These are phyloP conservation scores for Lasiosphaeriaceae sp. DNA, from an alignment of 495 filamentous ascomycete species.

Conservation along the genomic window DNA sequence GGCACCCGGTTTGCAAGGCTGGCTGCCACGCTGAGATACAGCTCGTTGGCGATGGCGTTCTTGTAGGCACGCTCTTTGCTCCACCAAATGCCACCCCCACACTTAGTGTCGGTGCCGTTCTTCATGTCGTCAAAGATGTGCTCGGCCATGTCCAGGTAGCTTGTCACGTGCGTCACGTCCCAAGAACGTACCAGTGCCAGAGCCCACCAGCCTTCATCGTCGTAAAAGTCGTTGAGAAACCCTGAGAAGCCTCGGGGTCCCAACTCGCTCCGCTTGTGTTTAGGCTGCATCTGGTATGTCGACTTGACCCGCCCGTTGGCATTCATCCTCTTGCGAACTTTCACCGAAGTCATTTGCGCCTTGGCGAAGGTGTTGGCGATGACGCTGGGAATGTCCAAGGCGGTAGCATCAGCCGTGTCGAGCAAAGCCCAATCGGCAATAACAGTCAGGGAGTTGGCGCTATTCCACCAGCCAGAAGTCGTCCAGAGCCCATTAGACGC, in stretches of 20 bases:
- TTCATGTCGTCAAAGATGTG: constrained; percentile 60
- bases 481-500: constrained; percentile 58
- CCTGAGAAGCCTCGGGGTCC: constrained; percentile 34
- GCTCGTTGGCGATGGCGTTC: constrained; percentile 73
- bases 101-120: constrained; percentile 50
- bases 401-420: constrained; percentile 21
- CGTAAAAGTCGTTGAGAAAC: constrained; percentile 63
- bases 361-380: constrained; percentile 40
- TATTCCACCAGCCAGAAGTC: constrained; percentile 73
- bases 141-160: constrained; percentile 54
- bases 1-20: constrained; percentile 66
- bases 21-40: constrained; percentile 66
- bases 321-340: constrained; percentile 29
- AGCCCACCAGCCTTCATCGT: constrained; percentile 74
- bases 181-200: constrained; percentile 62
- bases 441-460: constrained; percentile 62
- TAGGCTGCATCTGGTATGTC: constrained; percentile 23
- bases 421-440: constrained; percentile 57
- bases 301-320: constrained; percentile 28
- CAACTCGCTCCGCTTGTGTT: constrained; percentile 9
- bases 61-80: constrained; percentile 56
- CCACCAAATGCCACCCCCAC: constrained; percentile 70
- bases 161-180: constrained; percentile 52
- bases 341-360: constrained; percentile 33
- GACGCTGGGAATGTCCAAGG: constrained; percentile 32